Evolutionary conservation across 2,329 filamentous ascomycete species (phyloP), one percentile per base, ranked within the genome.

Genomic region (Juglanconis sp.): DNA sequence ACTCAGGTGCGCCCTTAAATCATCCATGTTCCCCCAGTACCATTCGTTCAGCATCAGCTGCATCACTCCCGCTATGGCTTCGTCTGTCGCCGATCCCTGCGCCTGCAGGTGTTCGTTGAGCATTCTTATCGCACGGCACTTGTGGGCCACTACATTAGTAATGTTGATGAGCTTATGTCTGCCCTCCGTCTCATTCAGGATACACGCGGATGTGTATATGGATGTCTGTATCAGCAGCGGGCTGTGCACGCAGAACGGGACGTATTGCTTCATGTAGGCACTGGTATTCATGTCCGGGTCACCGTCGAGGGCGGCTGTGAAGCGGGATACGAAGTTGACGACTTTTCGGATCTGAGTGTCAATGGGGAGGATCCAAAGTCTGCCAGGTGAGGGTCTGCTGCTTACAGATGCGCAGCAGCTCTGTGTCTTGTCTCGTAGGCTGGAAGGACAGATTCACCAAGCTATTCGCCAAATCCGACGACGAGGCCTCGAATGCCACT

Each of bases 21-120:
- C 77, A 42, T 72, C 67, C 0, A 73, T 75, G 32, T 75, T 76
- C 5, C 80, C 79, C 79, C 80, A 82, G 65, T 81, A 82, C 81
- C 81, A 84, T 60, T 82, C 81, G 50, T 81, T 76, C 31, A 80
- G 68, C 30, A 80, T 74, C 62, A 83, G 73, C 65, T 82, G 81
- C 1, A 78, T 69, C 5, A 82, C 78, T 3, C 74, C 79, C 5
- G 80, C 74, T 44, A 83, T 76, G 4, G 77, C 74, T 36, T 76
- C 74, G 63, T 82, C 80, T 56, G 71, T 77, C 0, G 75, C 74
- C n/a, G 71, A 67, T 2, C 68, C 65, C 3, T 72, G 65, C 17
- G 72, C 68, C 42, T 70, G 70, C 15, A 84, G 74, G 46, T 79
- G 77, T 46, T 77, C 73, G 63, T 82, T 82, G 36, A 84, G 72